Evolutionary conservation across 2,329 filamentous ascomycete species (phyloP).

Genomic region (Anthostomella pinea): DNA sequence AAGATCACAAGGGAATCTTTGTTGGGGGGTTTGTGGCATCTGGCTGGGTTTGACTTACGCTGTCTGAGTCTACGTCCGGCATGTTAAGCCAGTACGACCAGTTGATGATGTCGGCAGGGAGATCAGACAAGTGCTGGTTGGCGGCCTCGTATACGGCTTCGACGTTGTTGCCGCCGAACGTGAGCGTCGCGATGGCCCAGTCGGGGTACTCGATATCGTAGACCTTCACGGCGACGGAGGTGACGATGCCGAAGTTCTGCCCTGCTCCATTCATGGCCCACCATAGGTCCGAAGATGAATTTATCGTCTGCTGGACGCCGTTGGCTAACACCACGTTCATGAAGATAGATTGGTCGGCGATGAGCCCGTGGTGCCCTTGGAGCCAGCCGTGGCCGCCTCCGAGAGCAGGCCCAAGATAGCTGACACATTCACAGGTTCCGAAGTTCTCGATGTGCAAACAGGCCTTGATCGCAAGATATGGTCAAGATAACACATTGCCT

Average conservation of each 20-base stretch:
- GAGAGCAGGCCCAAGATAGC: slow-evolving; percentile 45
- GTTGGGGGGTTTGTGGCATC: not conserved
- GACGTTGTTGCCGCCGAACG: slow-evolving; percentile 47
- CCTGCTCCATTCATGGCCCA: slow-evolving; percentile 57
- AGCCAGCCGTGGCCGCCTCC: slow-evolving; percentile 57
- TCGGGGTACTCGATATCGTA: slow-evolving; percentile 40
- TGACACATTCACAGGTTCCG: slow-evolving; percentile 45
- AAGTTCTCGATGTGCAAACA: slow-evolving; percentile 10
- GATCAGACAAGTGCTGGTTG: slow-evolving; percentile 42
- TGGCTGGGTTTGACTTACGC: too few relatives aligned
- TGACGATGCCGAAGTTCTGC: slow-evolving; percentile 59
- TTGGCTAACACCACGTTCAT: slow-evolving; percentile 50
- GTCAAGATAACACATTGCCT: too few relatives aligned
- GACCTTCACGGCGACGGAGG: slow-evolving; percentile 44
- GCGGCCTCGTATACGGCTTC: slow-evolving; percentile 44
- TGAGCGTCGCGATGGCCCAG: slow-evolving; percentile 43
- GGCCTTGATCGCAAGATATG: too few relatives aligned
- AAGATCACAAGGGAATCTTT: not conserved
- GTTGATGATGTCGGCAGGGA: slow-evolving; percentile 7
- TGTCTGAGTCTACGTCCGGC: slow-evolving; percentile 7
- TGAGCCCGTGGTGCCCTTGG: slow-evolving; percentile 50
- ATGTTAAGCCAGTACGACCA: slow-evolving; percentile 9
- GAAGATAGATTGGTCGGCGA: slow-evolving; percentile 50
- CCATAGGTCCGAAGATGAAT: slow-evolving; percentile 47
- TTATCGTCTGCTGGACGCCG: slow-evolving; percentile 39